phyloP scores from a whole-genome alignment of 2,329 filamentous ascomycete species.

The Exophiala alcalophila region DNA sequence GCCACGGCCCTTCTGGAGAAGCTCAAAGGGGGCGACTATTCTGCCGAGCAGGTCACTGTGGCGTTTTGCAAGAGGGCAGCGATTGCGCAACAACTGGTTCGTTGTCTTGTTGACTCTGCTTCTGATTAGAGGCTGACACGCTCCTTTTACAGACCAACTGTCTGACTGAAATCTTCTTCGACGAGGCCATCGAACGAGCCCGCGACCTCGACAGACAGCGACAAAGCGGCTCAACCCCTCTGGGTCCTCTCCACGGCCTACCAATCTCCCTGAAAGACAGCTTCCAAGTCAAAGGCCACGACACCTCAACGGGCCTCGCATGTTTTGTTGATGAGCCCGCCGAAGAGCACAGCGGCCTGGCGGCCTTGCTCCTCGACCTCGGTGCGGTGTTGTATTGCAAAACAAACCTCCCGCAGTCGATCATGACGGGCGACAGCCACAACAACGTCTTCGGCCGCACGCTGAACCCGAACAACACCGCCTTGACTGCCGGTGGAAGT shows the following conservation, averaged over 20 bases:
- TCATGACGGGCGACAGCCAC: constrained; percentile 49
- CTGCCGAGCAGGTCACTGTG: constrained; percentile 35
- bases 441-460: constrained; percentile 60
- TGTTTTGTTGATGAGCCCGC: constrained; percentile 27
- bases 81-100: constrained; percentile 44
- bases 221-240: constrained; percentile 45
- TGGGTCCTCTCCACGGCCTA: constrained; percentile 15
- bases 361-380: constrained; percentile 32
- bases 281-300: constrained; percentile 32
- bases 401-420: constrained; percentile 51
- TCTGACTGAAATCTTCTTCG: constrained; percentile 47
- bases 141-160: constrained; percentile 20
- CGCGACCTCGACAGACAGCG: constrained; percentile 58
- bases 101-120: no score
- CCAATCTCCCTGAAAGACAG: constrained; percentile 29
- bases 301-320: constrained; percentile 34
- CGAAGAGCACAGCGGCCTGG: constrained; percentile 27
- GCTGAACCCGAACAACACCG: constrained; percentile 60
- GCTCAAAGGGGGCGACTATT: constrained; percentile 12
- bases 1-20: constrained; percentile 41
- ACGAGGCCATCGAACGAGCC: constrained; percentile 45
- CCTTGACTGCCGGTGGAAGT: constrained; percentile 60
- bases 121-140: neutral
- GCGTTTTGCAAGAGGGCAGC: constrained; percentile 45
- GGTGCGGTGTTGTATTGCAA: constrained; percentile 53